Base-by-base conservation (phyloP, 768 basidiomycete species). In the Leucocoprinus leucothites region DNA sequence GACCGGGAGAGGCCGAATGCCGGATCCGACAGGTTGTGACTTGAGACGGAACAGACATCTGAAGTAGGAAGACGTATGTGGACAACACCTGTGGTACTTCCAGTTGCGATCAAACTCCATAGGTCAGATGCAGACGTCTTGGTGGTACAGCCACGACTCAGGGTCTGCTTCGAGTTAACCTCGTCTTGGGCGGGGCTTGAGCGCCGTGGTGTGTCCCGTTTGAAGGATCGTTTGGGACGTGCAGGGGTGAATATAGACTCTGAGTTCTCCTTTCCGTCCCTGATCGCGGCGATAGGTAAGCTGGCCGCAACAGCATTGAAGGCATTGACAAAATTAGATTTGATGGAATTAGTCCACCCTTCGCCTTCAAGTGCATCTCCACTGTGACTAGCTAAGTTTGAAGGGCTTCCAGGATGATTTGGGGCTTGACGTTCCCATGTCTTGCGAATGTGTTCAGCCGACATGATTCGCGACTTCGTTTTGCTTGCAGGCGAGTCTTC, bases 261-360 rank as follows among this genome's bases (percentile, higher is more conserved):
- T 8, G 31, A 7, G 18, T 24, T 48, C 26, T 41, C 28, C 8
- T 31, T 43, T 14, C 19, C 54, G 21, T 36, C 41, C 28, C 7
- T 35, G 26, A 42, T 43, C 9, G 31, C 41, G 19, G 41, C 26
- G 34, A 48, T 49, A n/a, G 71, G 60, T 24, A 79, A 60, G 58
- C 65, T 75, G n/a, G 75, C 70, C 38, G 78, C 74, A 48, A 83
- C 76, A 1, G 75, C 69, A 60, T 76, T 79, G 60, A 83, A 74
- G 4, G 78, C 80, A 51, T 73, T 72, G 49, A 76, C 72, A 9
- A 83, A 63, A 34, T 76, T 76, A 16, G 74, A 73, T 55, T 65
- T 73, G 60, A 81, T 48, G 21, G 73, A 69, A 16, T 67, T 60
- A 9, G 73, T 72, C 80, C 80, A 81, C 21, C 72, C 65, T 6